Percentiles rank a stretch among this genome's conserved stretches.
Evolutionary conservation across 2,329 filamentous ascomycete genomes (phyloP).

Genomic region (Stachybotrys chlorohalonatus): DNA sequence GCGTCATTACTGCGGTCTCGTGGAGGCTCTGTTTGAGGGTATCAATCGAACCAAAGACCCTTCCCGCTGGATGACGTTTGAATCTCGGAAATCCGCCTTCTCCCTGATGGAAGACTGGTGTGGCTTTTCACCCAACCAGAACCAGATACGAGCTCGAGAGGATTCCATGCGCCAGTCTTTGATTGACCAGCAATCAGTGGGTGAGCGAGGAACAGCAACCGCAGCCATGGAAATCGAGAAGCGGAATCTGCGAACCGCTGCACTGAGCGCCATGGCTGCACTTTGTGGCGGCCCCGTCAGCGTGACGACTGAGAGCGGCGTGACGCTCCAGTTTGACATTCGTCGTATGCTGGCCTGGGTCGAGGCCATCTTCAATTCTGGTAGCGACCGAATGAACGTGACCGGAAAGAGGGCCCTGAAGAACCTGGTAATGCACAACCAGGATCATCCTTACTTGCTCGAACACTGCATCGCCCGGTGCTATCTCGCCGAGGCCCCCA

Average conservation of each 20-base stretch:
- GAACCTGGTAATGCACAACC: slow-evolving; percentile 85
- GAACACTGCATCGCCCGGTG: slow-evolving; percentile 89
- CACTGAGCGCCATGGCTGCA: slow-evolving; percentile 89
- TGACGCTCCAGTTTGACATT: slow-evolving; percentile 84
- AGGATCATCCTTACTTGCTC: slow-evolving; percentile 74
- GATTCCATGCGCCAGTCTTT: slow-evolving; percentile 80
- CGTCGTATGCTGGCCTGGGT: slow-evolving; percentile 92
- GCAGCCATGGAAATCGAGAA: slow-evolving; percentile 97
- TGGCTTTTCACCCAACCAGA: slow-evolving; percentile 87
- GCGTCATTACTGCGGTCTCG: slow-evolving; percentile 86
- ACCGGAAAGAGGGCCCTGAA: slow-evolving; percentile 83
- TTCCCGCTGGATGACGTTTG: slow-evolving; percentile 93
- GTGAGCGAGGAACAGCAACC: slow-evolving; percentile 68
- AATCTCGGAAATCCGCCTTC: slow-evolving; percentile 90
- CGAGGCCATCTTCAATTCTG: slow-evolving; percentile 85
- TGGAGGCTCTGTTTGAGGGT: slow-evolving; percentile 87
- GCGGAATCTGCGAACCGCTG: slow-evolving; percentile 79
- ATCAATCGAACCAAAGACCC: slow-evolving; percentile 80
- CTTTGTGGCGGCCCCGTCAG: slow-evolving; percentile 81
- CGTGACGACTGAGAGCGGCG: slow-evolving; percentile 79
- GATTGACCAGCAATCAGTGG: slow-evolving; percentile 67
- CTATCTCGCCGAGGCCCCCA: slow-evolving; percentile 71
- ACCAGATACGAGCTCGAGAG: slow-evolving; percentile 71
- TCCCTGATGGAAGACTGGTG: slow-evolving; percentile 99
- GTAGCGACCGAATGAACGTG: slow-evolving; percentile 83